Base-by-base conservation (phyloP, 805 yeast genomes). In the Ogataea angusta region DNA sequence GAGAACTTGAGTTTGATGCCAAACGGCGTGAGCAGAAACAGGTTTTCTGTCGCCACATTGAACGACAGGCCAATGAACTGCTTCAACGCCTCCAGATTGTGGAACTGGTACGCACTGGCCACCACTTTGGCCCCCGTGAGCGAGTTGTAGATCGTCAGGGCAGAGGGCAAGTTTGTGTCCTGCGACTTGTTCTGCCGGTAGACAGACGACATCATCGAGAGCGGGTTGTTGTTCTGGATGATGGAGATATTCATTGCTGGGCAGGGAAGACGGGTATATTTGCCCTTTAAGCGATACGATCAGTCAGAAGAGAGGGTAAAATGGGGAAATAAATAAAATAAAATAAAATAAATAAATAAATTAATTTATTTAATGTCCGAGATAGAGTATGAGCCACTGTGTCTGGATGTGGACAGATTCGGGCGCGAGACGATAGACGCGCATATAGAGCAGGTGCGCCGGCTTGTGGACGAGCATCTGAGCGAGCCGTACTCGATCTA, bases 401-500 rank as follows among this genome's bases (percentile, higher is more conserved):
- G 53, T 4, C 37, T 60, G 17, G 59, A 59, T 33, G 43, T 51
- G 5, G 9, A 41, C 2, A 30, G 23, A 19, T 18, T 34, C 5
- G 32, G 43, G 10, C 30, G 38, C 13, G 48, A 46, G 9, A 49
- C 40, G 14, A 56, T 59, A n/a, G 58, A 59, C 37, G 25, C 53
- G 2, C 78, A 82, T 46, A 70, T 82, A 45, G 59, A 66, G 10
- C 70, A 69, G 21, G 67, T 84, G 10, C 73, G 76, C 52, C 55
- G 57, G 9, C 69, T 91, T 34, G 81, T 91, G 9, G 76, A 82
- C 29, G 69, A 68, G 9, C 93, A 90, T 60, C 68, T 93, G 28
- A 82, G 93, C 21, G 99, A 93, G 62, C 98, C 99, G 0, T 93
- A 93, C 59, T 90, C 97, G 4, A 75, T 87, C 14, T 93, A 87